Conservation (phyloP, 2,329 filamentous ascomycete genomes). For the Ceratocystis colombiana region DNA sequence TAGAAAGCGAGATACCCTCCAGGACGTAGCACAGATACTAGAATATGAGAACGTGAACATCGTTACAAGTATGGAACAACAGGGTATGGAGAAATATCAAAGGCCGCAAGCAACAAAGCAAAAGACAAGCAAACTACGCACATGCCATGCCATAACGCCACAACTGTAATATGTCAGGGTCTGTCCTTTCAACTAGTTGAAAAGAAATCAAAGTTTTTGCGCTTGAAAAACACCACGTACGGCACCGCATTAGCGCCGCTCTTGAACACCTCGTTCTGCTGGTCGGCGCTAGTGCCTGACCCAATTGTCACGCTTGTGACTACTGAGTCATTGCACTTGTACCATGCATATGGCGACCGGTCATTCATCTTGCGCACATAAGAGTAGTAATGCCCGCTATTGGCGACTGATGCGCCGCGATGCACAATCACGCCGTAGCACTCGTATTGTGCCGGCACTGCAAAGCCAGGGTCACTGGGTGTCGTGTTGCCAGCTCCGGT, state of each 20-base stretch:
- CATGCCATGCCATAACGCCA: conserved; percentile 5
- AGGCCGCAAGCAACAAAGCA: background rate
- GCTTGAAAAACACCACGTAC: conserved; percentile 40
- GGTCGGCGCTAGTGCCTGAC: conserved; percentile 32
- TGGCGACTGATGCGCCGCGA: conserved; percentile 53
- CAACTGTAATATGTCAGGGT: background rate
- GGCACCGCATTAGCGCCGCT: conserved; percentile 34
- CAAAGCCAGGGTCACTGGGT: conserved; percentile 36
- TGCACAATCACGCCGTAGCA: conserved; percentile 80
- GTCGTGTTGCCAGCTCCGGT: conserved; percentile 24
- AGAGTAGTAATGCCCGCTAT: conserved; percentile 66
- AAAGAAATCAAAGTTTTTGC: conserved; percentile 30
- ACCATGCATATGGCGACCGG: conserved; percentile 37
- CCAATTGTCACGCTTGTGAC: conserved; percentile 39
- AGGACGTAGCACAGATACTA: too few relatives aligned
- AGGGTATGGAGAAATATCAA: conserved; percentile 14
- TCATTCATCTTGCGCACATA: conserved; percentile 47
- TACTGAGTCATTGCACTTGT: conserved; percentile 40
- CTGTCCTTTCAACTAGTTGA: background rate
- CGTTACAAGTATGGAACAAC: background rate
- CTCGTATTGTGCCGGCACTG: conserved; percentile 56
- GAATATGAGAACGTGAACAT: background rate
- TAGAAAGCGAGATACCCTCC: background rate
- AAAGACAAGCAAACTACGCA: background rate
- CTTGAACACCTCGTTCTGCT: conserved; percentile 36